Evolutionary conservation across 306 rosid genomes (phyloP).

Genomic region (Cyclanthera cordifolia): DNA sequence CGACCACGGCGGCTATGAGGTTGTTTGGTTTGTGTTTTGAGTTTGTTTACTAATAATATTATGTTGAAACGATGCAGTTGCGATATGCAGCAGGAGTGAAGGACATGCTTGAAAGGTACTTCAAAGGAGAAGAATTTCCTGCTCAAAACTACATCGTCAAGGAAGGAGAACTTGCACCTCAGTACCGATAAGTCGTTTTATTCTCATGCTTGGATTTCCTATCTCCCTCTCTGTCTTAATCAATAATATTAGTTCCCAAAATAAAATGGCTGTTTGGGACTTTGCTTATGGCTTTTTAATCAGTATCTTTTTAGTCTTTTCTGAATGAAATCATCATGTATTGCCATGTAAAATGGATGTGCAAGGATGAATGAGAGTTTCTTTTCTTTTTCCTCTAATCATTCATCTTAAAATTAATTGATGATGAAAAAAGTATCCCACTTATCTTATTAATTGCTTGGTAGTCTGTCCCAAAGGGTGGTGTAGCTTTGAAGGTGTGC

Average conservation of each 20-base stretch:
- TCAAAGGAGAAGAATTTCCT: constrained; percentile 84
- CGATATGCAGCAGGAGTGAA: constrained; percentile 88
- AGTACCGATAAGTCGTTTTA: constrained; percentile 40
- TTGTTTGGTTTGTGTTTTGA: not conserved
- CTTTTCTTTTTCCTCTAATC: not conserved
- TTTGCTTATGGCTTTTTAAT: not conserved
- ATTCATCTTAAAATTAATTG: not conserved
- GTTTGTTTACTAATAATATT: not conserved
- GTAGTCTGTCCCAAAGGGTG: too few relatives aligned
- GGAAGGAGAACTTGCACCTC: constrained; percentile 80
- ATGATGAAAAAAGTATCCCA: too few relatives aligned
- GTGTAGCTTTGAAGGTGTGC: too few relatives aligned
- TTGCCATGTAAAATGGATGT: not conserved
- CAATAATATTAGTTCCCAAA: not conserved
- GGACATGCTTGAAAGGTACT: constrained; percentile 88
- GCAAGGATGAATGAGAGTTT: not conserved
- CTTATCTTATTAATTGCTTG: too few relatives aligned
- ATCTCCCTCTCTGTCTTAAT: not conserved
- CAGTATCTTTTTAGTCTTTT: not conserved
- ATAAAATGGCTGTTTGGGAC: constrained; percentile 10
- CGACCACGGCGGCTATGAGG: not conserved
- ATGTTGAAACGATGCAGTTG: constrained; percentile 33
- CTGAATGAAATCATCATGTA: not conserved
- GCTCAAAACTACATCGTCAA: constrained; percentile 86
- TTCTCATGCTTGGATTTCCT: constrained; percentile 1